These are phyloP conservation scores for Stemphylium beticola DNA, from an alignment of 2,329 filamentous ascomycete species.

Conservation along the genomic window DNA sequence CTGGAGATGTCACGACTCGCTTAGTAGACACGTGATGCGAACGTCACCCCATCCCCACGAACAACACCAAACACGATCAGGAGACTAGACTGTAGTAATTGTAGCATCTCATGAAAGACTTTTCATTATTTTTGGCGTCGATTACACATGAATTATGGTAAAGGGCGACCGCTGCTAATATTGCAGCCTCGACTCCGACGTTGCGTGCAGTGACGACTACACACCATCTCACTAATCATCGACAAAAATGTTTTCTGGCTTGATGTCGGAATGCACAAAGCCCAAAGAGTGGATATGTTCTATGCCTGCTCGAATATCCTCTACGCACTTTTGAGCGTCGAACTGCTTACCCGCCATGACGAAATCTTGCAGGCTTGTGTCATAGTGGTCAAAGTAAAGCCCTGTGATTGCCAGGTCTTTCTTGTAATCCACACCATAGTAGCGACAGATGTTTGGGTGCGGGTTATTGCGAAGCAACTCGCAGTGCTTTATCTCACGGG, in stretches of 20 bases:
- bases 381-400: neutral
- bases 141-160: too few relatives aligned
- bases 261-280: constrained; percentile 2
- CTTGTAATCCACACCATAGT: neutral
- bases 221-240: too few relatives aligned
- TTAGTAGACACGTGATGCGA: constrained; percentile 3
- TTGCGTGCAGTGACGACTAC: too few relatives aligned
- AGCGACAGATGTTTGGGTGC: neutral
- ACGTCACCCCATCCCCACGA: neutral
- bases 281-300: constrained; percentile 11
- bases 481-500: neutral
- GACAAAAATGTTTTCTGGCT: constrained; percentile 16
- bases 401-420: neutral
- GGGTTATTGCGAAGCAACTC: neutral
- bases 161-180: too few relatives aligned
- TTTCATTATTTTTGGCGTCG: too few relatives aligned
- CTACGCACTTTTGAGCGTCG: neutral
- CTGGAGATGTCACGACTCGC: constrained; percentile 4
- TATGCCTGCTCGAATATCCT: neutral
- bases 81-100: too few relatives aligned
- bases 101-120: too few relatives aligned
- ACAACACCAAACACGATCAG: neutral
- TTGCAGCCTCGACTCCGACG: too few relatives aligned
- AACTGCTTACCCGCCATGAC: neutral
- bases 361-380: neutral